phyloP scores from a whole-genome alignment of 495 filamentous ascomycete species.

The Neurospora sp. region DNA sequence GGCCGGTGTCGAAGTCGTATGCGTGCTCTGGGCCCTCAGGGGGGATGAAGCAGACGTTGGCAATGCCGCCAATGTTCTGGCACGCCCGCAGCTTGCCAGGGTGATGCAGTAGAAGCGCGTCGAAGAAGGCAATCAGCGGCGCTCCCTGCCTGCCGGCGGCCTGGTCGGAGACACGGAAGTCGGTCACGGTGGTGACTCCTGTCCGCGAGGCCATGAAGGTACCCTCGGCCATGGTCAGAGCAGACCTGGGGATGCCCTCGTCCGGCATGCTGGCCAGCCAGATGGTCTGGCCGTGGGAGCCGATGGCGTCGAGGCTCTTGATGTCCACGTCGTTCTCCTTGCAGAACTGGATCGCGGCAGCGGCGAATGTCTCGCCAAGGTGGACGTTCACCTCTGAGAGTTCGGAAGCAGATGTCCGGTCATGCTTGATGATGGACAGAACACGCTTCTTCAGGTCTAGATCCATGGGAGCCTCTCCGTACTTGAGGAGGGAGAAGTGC shows the following conservation, averaged over 20 bases:
- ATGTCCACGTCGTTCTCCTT: conserved; percentile 34
- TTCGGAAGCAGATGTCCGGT: conserved; percentile 41
- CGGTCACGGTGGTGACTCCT: conserved; percentile 34
- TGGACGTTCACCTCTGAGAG: conserved; percentile 45
- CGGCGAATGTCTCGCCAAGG: conserved; percentile 42
- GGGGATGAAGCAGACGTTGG: conserved; percentile 50
- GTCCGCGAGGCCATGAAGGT: conserved; percentile 29
- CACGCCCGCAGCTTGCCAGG: conserved; percentile 45
- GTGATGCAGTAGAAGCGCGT: conserved; percentile 44
- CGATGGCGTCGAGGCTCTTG: conserved; percentile 42
- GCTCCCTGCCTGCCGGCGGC: conserved; percentile 37
- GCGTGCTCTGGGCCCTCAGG: conserved; percentile 39
- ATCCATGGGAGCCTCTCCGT: conserved; percentile 37
- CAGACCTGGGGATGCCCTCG: conserved; percentile 35
- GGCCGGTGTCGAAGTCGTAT: conserved; percentile 45
- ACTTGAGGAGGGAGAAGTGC: conserved; percentile 38
- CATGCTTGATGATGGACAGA: conserved; percentile 45
- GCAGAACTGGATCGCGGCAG: conserved; percentile 37
- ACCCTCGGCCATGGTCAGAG: conserved; percentile 39
- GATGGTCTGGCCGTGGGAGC: conserved; percentile 50
- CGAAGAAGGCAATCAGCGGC: conserved; percentile 40
- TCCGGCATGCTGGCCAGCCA: conserved; percentile 47
- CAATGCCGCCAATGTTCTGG: conserved; percentile 52
- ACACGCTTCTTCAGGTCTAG: conserved; percentile 44
- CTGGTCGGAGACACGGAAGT: conserved; percentile 35